Evolutionary conservation across 345 rosid species (phyloP), one percentile per base, ranked within the genome.

Genomic region (Salix koriyanagi): DNA sequence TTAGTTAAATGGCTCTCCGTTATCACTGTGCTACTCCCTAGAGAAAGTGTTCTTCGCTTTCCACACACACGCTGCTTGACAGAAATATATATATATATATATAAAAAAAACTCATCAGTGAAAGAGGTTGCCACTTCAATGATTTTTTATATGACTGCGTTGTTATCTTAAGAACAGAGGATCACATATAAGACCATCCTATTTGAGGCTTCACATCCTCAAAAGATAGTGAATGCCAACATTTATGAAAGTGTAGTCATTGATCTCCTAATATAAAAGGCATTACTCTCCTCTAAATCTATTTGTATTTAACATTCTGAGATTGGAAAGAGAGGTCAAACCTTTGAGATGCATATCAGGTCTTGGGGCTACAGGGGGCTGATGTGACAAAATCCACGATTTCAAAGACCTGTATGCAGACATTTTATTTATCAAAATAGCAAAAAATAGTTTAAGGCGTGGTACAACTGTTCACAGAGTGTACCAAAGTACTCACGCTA

Each of bases 301-400:
- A 46, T 64, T 25, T 23, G 61, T 74, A 32, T 46, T 23, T 13
- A 44, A 58, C 44, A 46, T 12, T 73, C 32, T 32, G 70, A 26
- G 9, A 14, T 21, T 12, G 48, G 52, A 36, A 71, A 34, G 7
- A 8, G 52, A 69, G 75, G 71, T 69, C 54, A 71, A 80, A 90
- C 98, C 97, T 92, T 86, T 89, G 76, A 78, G 85, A 69, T 96
- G 96, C 81, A 74, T 71, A 81, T 91, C 90, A 61, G 83, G 83
- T 86, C 88, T 91, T 71, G 92, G 84, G 78, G 89, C 71, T 81
- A 84, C 72, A 25, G 88, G 84, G 19, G 95, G 85, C 30, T 85
- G 92, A 83, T 92, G 97, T 48, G 72, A 61, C 69, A 85, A 80
- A 82, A 90, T 89, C 98, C 98, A 96, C 13, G 84, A 83, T 77